Base-by-base conservation (phyloP, 2,329 filamentous ascomycete species). In the Pseudogymnoascus sp. region DNA sequence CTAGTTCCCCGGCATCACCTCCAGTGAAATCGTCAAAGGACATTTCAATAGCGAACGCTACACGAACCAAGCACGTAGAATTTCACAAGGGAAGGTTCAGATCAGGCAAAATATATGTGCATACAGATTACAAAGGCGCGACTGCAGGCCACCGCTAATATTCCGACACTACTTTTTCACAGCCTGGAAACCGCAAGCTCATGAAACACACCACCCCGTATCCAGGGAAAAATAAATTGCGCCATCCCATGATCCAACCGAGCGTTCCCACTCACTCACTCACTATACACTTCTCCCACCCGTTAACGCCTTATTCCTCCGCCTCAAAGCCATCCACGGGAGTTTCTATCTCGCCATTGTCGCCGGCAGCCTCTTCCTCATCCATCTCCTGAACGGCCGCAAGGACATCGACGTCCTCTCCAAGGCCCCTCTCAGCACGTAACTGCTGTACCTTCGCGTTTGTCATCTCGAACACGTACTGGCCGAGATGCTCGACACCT, bases 381-480 rank as follows among this genome's bases (percentile, higher is more conserved):
- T 56, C 50, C 50, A 56, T 56, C 50, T 56, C 50, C 50, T 56
- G 5, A 33, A 56, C 50, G 14, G 10, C 28, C 2, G 28, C 50
- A 10, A 56, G 6, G 28, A 56, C 50, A 33, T 56, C 50, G 1
- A 56, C 50, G 10, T 56, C 50, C 28, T 56, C 50, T 7, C 50
- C 50, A 4, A 56, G 10, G 14, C 50, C 50, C 50, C 50, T 56
- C 28, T 56, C 50, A 14, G 50, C 50, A 14, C 50, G 50, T 28
- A 56, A 3, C 60, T 74, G 71, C 62, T 71, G 67, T 4, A 74
- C 68, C 43, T 71, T 74, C 8, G 72, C 63, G 35, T 89, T 84
- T 3, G 92, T 96, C 91, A 99, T 99, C 75, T 99, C 91, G 73
- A 86, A 96, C 22, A 99, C 93, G 75, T 97, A 99, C 76, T 96